phyloP scores from a whole-genome alignment of 2,329 filamentous ascomycete species.

The Fusarium mexicanum region DNA sequence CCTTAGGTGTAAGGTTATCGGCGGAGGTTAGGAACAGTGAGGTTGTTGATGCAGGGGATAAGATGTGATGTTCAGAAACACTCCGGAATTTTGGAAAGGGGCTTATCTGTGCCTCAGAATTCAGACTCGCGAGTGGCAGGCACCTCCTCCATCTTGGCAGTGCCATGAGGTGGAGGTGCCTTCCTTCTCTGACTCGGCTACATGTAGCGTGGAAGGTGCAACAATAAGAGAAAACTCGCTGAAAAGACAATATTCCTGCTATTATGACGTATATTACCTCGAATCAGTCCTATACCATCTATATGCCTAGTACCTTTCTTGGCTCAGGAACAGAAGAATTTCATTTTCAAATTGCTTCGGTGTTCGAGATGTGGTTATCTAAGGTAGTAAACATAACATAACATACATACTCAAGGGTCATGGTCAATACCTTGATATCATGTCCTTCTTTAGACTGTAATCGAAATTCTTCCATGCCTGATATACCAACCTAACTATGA shows the following conservation, averaged over 20 bases:
- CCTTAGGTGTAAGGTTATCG: neutral
- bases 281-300: neutral
- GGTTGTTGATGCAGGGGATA: neutral
- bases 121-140: neutral
- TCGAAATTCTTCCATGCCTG: neutral
- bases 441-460: neutral
- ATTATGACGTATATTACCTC: neutral
- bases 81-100: neutral
- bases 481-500: neutral
- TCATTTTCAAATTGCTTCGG: neutral
- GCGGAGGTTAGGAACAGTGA: neutral
- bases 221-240: neutral
- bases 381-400: neutral
- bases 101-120: neutral
- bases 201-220: constrained; percentile 6
- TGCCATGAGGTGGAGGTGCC: neutral
- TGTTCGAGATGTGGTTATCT: neutral
- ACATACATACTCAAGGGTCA: neutral
- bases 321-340: neutral
- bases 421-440: neutral
- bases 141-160: neutral
- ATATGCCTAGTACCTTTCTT: neutral
- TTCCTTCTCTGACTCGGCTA: neutral
- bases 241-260: neutral
- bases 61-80: neutral